Base-by-base conservation (phyloP, 2,329 filamentous ascomycete species). In the Monosporascus sp. region DNA sequence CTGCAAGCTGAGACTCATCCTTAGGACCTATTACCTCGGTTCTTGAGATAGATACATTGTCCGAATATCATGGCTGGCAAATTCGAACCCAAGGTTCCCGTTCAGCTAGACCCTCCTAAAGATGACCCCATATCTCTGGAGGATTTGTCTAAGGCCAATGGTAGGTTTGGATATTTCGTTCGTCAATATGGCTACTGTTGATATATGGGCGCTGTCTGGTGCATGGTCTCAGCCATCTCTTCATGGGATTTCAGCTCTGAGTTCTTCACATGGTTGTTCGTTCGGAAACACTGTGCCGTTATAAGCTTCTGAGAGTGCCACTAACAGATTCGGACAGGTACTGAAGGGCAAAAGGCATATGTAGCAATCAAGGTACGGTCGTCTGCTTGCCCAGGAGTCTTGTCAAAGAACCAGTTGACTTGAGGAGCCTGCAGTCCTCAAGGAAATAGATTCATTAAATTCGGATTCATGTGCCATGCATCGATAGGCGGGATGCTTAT, bases 111-210 rank as follows among this genome's bases (percentile, higher is more conserved):
- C 53, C 86, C 90, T 38, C 94, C 94, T 15, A 97, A 95, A 74
- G 81, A 90, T 67, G 92, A 97, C 64, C 81, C 82, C 38, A 97
- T 99, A 63, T 85, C 85, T n/a, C 65, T 79, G 2, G 89, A 94
- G 54, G 85, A 93, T 63, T 79, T 99, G 57, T 79, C 86, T 39
- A 86, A 88, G 69, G 90, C 90, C 62, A 84, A 94, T 68, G 94
- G 94, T 96, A 77, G 65, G 84, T 70, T 46, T 18, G 15, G 11
- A 25, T 15, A n/a, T 41, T 41, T 11, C 38, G 18, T 20, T 41
- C 38, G 6, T 41, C 6, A n/a, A 8, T 20, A n/a, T 41, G 38
- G 38, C 17, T 41, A 20, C 6, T 20, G 18, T n/a, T 18, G 17
- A 14, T 41, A 20, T 41, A 18, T 18, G 38, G 18, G 17, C 11